A percentile compares a stretch with the other conserved stretches of the same genome.
Conservation (phyloP, 2,329 filamentous ascomycete genomes). For the Fusarium cicatricum region DNA sequence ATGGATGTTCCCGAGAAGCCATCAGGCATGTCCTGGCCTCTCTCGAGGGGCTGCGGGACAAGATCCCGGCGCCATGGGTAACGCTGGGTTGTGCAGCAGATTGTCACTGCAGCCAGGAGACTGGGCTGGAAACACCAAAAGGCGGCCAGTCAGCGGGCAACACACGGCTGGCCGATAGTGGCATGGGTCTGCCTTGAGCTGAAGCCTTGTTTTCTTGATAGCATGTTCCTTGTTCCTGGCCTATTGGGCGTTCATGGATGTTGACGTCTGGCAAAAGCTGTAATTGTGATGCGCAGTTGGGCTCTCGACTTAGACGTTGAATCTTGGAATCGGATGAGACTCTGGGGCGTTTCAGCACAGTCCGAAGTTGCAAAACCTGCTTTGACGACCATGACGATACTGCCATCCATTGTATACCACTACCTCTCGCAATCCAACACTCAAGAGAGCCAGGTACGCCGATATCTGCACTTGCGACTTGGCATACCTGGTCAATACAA, state of each 20-base stretch:
- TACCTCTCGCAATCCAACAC: constrained; percentile 5
- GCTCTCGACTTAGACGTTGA: background rate
- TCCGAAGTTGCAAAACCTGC: constrained; percentile 10
- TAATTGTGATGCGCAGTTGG: constrained; percentile 3
- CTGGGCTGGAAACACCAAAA: constrained; percentile 12
- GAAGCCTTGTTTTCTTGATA: constrained; percentile 8
- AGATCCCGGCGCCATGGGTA: constrained; percentile 22
- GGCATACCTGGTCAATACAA: constrained; percentile 27
- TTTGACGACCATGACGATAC: constrained; percentile 10
- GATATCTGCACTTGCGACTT: constrained; percentile 14
- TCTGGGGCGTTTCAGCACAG: constrained; percentile 13
- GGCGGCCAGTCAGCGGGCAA: constrained; percentile 35
- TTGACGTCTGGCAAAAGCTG: background rate
- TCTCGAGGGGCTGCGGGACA: constrained; percentile 17
- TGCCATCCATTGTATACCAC: background rate
- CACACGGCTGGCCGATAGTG: constrained; percentile 36
- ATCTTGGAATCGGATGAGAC: constrained; percentile 5
- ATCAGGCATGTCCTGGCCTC: background rate
- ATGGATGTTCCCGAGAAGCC: constrained; percentile 14
- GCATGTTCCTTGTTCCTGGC: constrained; percentile 30
- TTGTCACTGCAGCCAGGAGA: constrained; percentile 32
- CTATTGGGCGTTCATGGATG: background rate
- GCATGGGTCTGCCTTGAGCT: constrained; percentile 21
- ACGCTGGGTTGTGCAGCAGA: constrained; percentile 32
- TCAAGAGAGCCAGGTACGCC: constrained; percentile 32